Conservation (phyloP, 306 rosid species). For the Rosa chinensis region DNA sequence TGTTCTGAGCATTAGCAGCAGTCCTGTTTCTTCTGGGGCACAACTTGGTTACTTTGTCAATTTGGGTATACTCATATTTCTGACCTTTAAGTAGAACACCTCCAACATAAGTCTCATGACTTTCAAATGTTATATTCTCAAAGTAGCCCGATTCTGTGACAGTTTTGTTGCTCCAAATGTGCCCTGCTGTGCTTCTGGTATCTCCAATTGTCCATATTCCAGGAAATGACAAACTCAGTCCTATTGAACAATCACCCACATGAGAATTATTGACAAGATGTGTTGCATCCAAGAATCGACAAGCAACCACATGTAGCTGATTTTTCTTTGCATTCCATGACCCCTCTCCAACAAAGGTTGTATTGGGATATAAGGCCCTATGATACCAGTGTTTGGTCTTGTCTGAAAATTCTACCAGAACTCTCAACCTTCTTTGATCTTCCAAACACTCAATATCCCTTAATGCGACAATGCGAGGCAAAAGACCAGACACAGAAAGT, state of each 20-base stretch:
- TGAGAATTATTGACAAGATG: constrained; percentile 26
- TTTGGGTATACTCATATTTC: constrained; percentile 44
- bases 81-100: not conserved
- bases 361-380: constrained; percentile 29
- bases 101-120: not conserved
- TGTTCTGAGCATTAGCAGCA: not conserved
- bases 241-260: constrained; percentile 48
- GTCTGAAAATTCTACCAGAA: constrained; percentile 31
- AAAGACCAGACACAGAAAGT: constrained; percentile 15
- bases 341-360: constrained; percentile 49
- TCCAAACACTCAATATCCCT: constrained; percentile 29
- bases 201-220: constrained; percentile 43
- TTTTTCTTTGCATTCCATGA: constrained; percentile 48
- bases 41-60: constrained; percentile 24
- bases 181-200: constrained; percentile 34
- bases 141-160: constrained; percentile 29
- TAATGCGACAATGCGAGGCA: constrained; percentile 41
- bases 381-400: not conserved
- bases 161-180: constrained; percentile 50
- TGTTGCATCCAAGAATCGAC: constrained; percentile 23
- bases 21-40: constrained; percentile 20
- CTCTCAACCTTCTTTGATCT: constrained; percentile 20
- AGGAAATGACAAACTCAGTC: constrained; percentile 39
- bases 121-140: constrained; percentile 33
- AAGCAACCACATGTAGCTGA: constrained; percentile 34